Evolutionary conservation across 768 basidiomycete genomes (phyloP), one percentile per base, ranked within the genome.

Genomic region (Lactifluus hygrophoroides): DNA sequence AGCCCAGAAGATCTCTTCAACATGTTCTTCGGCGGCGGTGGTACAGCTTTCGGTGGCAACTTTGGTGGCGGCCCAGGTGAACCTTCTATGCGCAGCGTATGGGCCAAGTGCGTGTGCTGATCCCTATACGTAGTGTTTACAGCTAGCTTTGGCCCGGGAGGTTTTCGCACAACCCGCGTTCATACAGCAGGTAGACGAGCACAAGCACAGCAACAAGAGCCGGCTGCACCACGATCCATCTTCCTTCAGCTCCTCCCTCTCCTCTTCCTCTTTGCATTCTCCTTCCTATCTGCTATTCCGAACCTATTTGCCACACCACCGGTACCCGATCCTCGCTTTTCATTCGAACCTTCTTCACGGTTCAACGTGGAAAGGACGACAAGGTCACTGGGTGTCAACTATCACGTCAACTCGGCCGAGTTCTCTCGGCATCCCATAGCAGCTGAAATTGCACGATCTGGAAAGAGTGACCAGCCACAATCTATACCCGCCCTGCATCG

Each of bases 1-100:
- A 94, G 88, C 56, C 94, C 95, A 5, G 95, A 97, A 72, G 95
- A 97, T 58, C 69, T 98, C 56, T 98, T 98, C 76, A 95, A 97
- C 69, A 94, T 95, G 89, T 96, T 98, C 81, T 98, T 98, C 70
- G 92, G 92, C 17, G 88, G 88, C 23, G 82, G 78, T n/a, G n/a
- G n/a, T 19, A 78, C 79, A 1, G 79, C 76, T 56, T 82, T 79
- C 25, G 77, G 77, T 6, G 38, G 38, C 38, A 38, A 32, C 80
- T 83, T 40, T 69, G 81, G 83, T n/a, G 76, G 79, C 11, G 78
- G 81, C 2, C 81, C 83, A 60, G 66, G 70, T 70, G 63, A 51
- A 64, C 25, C 54, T n/a, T 51, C 23, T 59, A 55, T 69, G 68
- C 35, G 65, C 63, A 1, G 65, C 27, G 49, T 47, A n/a, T 32